phyloP scores from a whole-genome alignment of 306 rosid genomes.

The Spatholobus suberectus region DNA sequence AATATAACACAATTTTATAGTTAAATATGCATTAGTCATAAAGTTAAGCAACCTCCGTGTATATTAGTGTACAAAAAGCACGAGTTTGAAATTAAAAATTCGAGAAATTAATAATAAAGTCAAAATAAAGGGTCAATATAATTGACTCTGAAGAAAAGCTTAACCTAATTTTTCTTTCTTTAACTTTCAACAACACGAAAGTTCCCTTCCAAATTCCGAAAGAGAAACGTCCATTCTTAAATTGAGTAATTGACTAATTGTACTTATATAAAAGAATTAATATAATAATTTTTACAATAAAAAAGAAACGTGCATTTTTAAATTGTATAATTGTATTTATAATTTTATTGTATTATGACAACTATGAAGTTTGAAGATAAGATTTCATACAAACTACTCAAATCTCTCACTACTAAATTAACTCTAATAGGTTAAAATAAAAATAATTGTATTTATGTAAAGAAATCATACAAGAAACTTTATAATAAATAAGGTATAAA shows the following conservation, averaged over 20 bases:
- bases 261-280: neutral
- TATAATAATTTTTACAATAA: neutral
- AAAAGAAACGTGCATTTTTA: no score
- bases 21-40: neutral
- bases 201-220: neutral
- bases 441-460: no score
- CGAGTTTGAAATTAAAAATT: neutral
- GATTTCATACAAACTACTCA: no score
- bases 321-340: no score
- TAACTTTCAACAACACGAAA: neutral
- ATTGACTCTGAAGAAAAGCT: neutral
- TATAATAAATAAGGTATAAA: no score
- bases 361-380: no score
- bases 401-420: no score
- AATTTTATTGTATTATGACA: no score
- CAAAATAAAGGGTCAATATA: neutral
- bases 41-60: neutral
- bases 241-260: neutral
- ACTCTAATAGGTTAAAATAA: no score
- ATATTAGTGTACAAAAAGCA: neutral
- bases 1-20: neutral
- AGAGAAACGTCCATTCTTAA: neutral
- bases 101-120: neutral
- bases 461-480: no score
- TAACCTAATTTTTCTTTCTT: neutral